A percentile compares a stretch with the other conserved stretches of the same genome.
Conservation (phyloP, 768 basidiomycete species). For the Lactifluus subvellereus region DNA sequence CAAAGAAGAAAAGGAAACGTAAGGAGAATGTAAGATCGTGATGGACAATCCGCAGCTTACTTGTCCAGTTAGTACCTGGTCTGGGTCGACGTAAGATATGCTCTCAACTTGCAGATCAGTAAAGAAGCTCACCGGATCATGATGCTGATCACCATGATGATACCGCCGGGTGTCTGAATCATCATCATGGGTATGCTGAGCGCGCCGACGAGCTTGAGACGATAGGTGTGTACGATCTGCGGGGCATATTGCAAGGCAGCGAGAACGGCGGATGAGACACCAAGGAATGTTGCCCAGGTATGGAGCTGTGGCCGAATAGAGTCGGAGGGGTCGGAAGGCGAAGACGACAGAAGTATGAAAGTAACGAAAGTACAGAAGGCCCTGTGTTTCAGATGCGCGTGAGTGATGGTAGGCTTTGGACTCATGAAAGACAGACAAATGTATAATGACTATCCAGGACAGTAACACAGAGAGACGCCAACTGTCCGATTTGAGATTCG, state of each 20-base stretch:
- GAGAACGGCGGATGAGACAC: slow-evolving; percentile 70
- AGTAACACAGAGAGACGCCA: slow-evolving; percentile 79
- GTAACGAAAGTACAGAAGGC: slow-evolving; percentile 55
- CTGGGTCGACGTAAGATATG: slow-evolving; percentile 31
- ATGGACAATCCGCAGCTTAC: slow-evolving; percentile 35
- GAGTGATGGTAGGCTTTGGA: slow-evolving; percentile 6
- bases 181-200: slow-evolving; percentile 94
- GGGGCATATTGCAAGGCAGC: slow-evolving; percentile 85
- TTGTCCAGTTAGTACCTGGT: slow-evolving; percentile 82
- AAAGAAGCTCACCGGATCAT: slow-evolving; percentile 48
- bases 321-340: slow-evolving; percentile 34
- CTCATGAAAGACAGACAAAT: slow-evolving; percentile 53
- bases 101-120: slow-evolving; percentile 1
- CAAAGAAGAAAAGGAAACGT: background rate
- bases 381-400: slow-evolving; percentile 32
- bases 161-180: slow-evolving; percentile 86
- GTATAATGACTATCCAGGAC: slow-evolving; percentile 61
- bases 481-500: slow-evolving; percentile 49
- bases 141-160: slow-evolving; percentile 82
- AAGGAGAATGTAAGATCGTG: background rate
- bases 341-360: slow-evolving; percentile 50
- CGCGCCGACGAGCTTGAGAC: slow-evolving; percentile 77
- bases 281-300: slow-evolving; percentile 83
- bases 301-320: slow-evolving; percentile 35
- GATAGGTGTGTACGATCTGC: slow-evolving; percentile 77